Base-by-base conservation (phyloP, 805 yeast genomes). In the Nakazawaea ishiwadae region DNA sequence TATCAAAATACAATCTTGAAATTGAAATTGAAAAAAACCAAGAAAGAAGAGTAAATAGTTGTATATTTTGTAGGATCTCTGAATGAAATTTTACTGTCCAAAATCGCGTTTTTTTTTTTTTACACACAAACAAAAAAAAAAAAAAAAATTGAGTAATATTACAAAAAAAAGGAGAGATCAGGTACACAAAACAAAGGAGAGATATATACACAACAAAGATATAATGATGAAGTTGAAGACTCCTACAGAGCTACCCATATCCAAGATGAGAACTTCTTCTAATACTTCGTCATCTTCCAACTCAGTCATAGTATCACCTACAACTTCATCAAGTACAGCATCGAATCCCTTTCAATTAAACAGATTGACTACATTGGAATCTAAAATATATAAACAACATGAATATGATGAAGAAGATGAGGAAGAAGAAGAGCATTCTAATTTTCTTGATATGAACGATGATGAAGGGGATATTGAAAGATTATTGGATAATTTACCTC, bases 1-100 rank as follows among this genome's bases (percentile, higher is more conserved):
- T 67, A 69, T 42, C 83, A 80, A 50, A 81, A 81, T 52, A 70
- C 77, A 4, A 63, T 68, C 54, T 62, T 80, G 47, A 79, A 79
- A 56, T 42, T 59, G 47, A 57, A 52, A 32, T 48, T 53, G 36
- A 62, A 56, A 43, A 45, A 53, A 42, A 40, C 14, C 14, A 39
- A 27, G 27, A 16, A 39, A 15, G 23, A 37, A 29, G 18, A n/a
- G 16, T 19, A 20, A 17, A 14, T 2, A 30, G 12, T 14, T 19
- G 14, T n/a, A n/a, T n/a, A n/a, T n/a, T n/a, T n/a, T n/a, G n/a
- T n/a, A n/a, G n/a, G n/a, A n/a, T n/a, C n/a, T n/a, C n/a, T n/a
- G n/a, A n/a, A n/a, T n/a, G n/a, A n/a, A n/a, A n/a, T n/a, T n/a
- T n/a, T n/a, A n/a, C n/a, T n/a, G n/a, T n/a, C n/a, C n/a, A n/a